These are phyloP conservation scores for Berkeleyomyces basicola DNA, from an alignment of 2,329 filamentous ascomycete species.

Conservation along the genomic window DNA sequence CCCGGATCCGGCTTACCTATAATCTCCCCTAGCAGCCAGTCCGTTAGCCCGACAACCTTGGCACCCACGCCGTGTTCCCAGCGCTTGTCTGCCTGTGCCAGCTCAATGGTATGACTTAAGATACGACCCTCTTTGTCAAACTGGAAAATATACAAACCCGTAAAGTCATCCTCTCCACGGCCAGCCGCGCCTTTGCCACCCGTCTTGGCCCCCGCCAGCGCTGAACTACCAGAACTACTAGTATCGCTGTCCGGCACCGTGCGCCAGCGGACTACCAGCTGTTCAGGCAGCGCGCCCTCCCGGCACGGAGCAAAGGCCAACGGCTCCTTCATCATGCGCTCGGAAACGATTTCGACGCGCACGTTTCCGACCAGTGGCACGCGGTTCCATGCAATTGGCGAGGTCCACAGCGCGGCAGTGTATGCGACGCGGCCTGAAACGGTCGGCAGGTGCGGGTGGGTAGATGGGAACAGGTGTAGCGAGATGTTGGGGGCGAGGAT, in stretches of 20 bases:
- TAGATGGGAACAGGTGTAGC: slow-evolving; percentile 55
- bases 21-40: slow-evolving; percentile 80
- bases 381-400: slow-evolving; percentile 87
- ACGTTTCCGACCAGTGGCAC: slow-evolving; percentile 85
- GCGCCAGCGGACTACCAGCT: slow-evolving; percentile 83
- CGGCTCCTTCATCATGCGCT: slow-evolving; percentile 60
- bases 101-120: slow-evolving; percentile 80
- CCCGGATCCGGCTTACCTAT: slow-evolving; percentile 9
- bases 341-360: slow-evolving; percentile 69
- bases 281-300: slow-evolving; percentile 48
- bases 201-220: slow-evolving; percentile 15
- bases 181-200: slow-evolving; percentile 24
- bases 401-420: slow-evolving; percentile 86
- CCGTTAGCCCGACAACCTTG: slow-evolving; percentile 77
- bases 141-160: slow-evolving; percentile 84
- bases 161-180: slow-evolving; percentile 49
- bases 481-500: slow-evolving; percentile 61
- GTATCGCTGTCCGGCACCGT: slow-evolving; percentile 16
- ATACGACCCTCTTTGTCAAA: slow-evolving; percentile 81
- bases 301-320: slow-evolving; percentile 30
- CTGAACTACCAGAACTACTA: slow-evolving; percentile 22
- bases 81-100: slow-evolving; percentile 66
- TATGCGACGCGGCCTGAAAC: slow-evolving; percentile 85
- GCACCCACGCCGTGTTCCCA: slow-evolving; percentile 70
- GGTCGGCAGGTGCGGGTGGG: slow-evolving; percentile 76